phyloP scores from a whole-genome alignment of 2,329 filamentous ascomycete genomes.

The Ceratocystis papillata region DNA sequence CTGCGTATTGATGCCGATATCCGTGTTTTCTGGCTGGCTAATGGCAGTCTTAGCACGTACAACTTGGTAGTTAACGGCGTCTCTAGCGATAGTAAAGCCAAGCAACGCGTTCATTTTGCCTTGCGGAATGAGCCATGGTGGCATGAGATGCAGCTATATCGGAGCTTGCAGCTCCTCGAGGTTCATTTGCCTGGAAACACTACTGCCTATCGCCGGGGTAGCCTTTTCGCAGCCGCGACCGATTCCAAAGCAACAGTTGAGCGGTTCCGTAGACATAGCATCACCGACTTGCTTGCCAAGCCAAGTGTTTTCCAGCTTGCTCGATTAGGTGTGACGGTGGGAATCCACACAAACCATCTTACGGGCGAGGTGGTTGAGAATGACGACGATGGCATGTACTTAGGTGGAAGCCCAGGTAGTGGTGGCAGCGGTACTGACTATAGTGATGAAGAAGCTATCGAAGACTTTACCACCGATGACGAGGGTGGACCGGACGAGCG shows the following conservation, averaged over 20 bases:
- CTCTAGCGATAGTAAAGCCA: conserved; percentile 39
- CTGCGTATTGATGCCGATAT: conserved; percentile 71
- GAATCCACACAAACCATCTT: conserved; percentile 66
- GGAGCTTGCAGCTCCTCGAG: conserved; percentile 34
- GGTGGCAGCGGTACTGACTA: neutral
- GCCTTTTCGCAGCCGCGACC: neutral
- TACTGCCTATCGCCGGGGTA: neutral
- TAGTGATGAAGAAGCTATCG: conserved; percentile 30
- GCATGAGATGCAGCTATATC: conserved; percentile 55
- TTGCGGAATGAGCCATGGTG: conserved; percentile 71
- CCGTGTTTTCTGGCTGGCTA: conserved; percentile 70
- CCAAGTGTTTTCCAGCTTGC: conserved; percentile 43
- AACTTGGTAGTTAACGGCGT: conserved; percentile 68
- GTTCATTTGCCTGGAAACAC: conserved; percentile 26
- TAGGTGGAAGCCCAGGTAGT: neutral
- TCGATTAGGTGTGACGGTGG: conserved; percentile 54
- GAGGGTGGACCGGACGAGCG: conserved; percentile 18
- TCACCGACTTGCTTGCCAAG: conserved; percentile 44
- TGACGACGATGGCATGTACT: conserved; percentile 20
- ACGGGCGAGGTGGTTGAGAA: conserved; percentile 47
- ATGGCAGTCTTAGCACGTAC: conserved; percentile 60
- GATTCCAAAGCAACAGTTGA: conserved; percentile 4
- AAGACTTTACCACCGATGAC: conserved; percentile 27
- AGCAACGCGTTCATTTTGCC: conserved; percentile 52
- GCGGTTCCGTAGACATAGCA: conserved; percentile 17